Conservation (phyloP, 768 basidiomycete genomes). For the Suillus bovinus region DNA sequence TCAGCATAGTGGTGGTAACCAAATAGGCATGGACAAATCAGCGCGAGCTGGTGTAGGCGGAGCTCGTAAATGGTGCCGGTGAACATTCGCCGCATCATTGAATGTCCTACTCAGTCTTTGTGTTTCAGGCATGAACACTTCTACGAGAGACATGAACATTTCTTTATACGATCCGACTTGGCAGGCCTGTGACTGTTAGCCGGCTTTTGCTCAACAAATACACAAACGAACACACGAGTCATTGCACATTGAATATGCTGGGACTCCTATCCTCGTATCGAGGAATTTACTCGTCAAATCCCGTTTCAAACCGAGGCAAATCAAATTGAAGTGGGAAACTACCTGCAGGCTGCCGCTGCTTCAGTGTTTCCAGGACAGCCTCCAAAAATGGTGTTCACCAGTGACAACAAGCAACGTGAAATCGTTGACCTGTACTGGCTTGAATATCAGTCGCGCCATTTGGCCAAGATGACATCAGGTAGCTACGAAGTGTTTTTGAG, state of each 20-base stretch:
- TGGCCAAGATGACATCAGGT: constrained; percentile 67
- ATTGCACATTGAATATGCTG: constrained; percentile 53
- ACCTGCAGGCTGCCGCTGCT: constrained; percentile 40
- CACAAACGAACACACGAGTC: constrained; percentile 22
- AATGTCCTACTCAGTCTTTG: constrained; percentile 3
- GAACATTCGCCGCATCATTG: too few relatives aligned
- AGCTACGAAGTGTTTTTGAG: constrained; percentile 78
- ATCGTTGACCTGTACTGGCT: constrained; percentile 4
- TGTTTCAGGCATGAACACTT: constrained; percentile 50
- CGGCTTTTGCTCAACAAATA: constrained; percentile 26
- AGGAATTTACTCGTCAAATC: constrained; percentile 20
- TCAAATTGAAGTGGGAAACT: constrained; percentile 45
- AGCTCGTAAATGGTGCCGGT: too few relatives aligned
- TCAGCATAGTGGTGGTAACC: neutral
- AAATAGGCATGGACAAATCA: neutral
- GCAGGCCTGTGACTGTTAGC: constrained; percentile 15
- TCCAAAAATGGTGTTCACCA: constrained; percentile 39
- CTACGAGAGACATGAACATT: constrained; percentile 34
- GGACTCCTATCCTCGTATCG: constrained; percentile 28
- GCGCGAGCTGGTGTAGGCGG: neutral
- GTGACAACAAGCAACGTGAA: constrained; percentile 40
- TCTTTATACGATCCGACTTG: constrained; percentile 40
- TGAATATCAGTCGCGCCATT: constrained; percentile 63
- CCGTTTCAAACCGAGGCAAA: constrained; percentile 45
- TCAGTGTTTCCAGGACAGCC: constrained; percentile 22